These are phyloP conservation scores for Blastobotrys indianensis DNA, from an alignment of 1,139 yeast genomes.

Conservation along the genomic window DNA sequence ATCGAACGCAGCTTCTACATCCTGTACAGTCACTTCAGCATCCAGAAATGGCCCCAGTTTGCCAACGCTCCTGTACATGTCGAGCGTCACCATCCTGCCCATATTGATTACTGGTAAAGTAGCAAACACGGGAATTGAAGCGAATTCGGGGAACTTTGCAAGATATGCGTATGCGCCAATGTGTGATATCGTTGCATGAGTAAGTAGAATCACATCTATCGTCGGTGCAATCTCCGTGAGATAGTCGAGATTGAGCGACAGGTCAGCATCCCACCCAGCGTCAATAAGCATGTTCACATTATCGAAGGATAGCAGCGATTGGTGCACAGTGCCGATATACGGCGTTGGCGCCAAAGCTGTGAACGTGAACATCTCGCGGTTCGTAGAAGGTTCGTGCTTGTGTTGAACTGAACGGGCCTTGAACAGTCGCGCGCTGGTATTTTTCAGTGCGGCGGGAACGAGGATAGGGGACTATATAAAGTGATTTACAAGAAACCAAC, in stretches of 20 bases:
- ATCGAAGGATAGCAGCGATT: constrained; percentile 28
- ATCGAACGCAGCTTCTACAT: constrained; percentile 77
- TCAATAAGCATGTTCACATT: constrained; percentile 32
- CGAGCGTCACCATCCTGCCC: constrained; percentile 82
- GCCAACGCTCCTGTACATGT: constrained; percentile 67
- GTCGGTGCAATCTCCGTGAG: constrained; percentile 16
- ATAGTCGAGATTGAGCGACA: constrained; percentile 25
- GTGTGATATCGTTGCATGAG: constrained; percentile 81
- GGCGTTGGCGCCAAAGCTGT: constrained; percentile 17
- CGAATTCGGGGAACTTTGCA: constrained; percentile 58
- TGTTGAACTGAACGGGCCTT: too few relatives aligned
- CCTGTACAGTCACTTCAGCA: constrained; percentile 60
- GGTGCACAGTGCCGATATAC: constrained; percentile 20
- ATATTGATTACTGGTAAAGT: constrained; percentile 84
- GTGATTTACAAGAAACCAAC: too few relatives aligned
- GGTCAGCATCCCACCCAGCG: constrained; percentile 36
- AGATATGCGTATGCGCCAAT: constrained; percentile 75
- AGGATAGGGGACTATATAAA: too few relatives aligned
- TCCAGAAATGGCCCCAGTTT: constrained; percentile 63
- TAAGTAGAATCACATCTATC: constrained; percentile 55
- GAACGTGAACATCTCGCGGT: constrained; percentile 22
- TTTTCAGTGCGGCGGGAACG: background rate
- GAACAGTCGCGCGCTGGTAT: constrained; percentile 1
- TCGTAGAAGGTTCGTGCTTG: too few relatives aligned
- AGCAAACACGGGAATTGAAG: constrained; percentile 70